These are phyloP conservation scores for Melastoma candidum DNA, from an alignment of 441 rosid genomes.

Conservation along the genomic window DNA sequence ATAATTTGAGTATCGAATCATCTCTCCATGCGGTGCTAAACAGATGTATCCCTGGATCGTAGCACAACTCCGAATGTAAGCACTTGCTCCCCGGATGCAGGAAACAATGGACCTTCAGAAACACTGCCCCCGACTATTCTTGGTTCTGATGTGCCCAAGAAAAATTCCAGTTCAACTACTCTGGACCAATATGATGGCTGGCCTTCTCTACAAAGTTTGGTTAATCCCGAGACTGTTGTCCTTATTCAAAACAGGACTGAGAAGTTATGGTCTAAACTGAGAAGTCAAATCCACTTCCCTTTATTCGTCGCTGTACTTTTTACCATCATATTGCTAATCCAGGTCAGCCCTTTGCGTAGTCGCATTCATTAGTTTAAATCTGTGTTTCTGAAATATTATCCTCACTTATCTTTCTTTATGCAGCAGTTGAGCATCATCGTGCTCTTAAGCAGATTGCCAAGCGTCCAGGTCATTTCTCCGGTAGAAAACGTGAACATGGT, in stretches of 20 bases:
- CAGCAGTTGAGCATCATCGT: slow-evolving; percentile 70
- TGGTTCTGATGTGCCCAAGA: slow-evolving; percentile 13
- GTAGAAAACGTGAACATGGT: slow-evolving; percentile 20
- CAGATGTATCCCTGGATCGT: slow-evolving; percentile 12
- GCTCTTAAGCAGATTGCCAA: slow-evolving; percentile 53
- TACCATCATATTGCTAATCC: slow-evolving; percentile 75
- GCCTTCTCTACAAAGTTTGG: slow-evolving; percentile 25
- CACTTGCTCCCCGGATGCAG: slow-evolving; percentile 15
- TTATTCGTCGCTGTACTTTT: slow-evolving; percentile 53
- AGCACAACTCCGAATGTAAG: slow-evolving; percentile 22
- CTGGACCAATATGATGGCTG: slow-evolving; percentile 15
- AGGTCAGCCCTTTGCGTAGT: slow-evolving; percentile 33
- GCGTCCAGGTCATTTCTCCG: slow-evolving; percentile 34
- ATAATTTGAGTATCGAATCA: no score
- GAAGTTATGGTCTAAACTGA: slow-evolving; percentile 35
- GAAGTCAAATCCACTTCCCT: slow-evolving; percentile 45
- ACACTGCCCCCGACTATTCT: slow-evolving; percentile 26
- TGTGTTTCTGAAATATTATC: no score
- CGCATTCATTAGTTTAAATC: no score
- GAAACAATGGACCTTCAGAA: slow-evolving; percentile 17
- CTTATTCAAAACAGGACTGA: slow-evolving; percentile 24
- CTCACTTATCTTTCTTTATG: not conserved
- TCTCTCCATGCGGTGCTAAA: no score
- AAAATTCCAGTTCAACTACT: slow-evolving; percentile 20
- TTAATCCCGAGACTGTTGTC: slow-evolving; percentile 14